A percentile compares a stretch with the other conserved stretches of the same genome.
phyloP scores from a whole-genome alignment of 306 rosid genomes.

The Heteromeles arbutifolia region DNA sequence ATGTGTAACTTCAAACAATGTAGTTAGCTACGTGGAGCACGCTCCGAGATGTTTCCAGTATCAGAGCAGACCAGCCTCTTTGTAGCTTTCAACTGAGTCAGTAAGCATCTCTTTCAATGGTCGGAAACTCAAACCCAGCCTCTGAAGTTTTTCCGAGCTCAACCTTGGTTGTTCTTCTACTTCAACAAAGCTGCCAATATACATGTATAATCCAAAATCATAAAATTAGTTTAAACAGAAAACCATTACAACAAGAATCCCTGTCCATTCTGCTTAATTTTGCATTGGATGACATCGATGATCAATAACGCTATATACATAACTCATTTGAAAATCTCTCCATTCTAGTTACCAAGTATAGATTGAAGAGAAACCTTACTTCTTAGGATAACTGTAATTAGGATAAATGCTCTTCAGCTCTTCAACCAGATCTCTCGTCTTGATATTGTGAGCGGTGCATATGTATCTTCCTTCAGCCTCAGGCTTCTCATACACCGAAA shows the following conservation, averaged over 20 bases:
- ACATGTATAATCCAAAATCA: background rate
- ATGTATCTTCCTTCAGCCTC: conserved; percentile 71
- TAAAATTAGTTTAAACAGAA: background rate
- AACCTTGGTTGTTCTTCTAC: conserved; percentile 1
- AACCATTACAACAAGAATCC: background rate
- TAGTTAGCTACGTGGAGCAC: no score
- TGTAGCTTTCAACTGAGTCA: conserved; percentile 42
- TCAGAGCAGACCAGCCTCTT: background rate
- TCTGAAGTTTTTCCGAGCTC: conserved; percentile 45
- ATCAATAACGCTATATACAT: background rate
- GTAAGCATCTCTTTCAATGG: conserved; percentile 46
- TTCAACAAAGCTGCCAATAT: conserved; percentile 3
- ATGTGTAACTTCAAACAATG: no score
- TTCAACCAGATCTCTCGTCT: conserved; percentile 37
- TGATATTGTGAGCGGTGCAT: conserved; percentile 33
- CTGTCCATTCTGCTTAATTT: background rate
- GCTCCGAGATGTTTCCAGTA: background rate
- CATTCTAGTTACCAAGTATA: background rate
- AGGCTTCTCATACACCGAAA: conserved; percentile 56
- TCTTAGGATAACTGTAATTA: conserved; percentile 52
- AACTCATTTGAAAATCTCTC: background rate
- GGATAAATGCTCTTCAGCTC: conserved; percentile 51
- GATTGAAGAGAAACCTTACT: conserved; percentile 27
- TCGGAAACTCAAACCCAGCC: conserved; percentile 51
- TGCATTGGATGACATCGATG: background rate